Conservation (phyloP, 2,329 filamentous ascomycete species). For the Diaporthe ilicicola region DNA sequence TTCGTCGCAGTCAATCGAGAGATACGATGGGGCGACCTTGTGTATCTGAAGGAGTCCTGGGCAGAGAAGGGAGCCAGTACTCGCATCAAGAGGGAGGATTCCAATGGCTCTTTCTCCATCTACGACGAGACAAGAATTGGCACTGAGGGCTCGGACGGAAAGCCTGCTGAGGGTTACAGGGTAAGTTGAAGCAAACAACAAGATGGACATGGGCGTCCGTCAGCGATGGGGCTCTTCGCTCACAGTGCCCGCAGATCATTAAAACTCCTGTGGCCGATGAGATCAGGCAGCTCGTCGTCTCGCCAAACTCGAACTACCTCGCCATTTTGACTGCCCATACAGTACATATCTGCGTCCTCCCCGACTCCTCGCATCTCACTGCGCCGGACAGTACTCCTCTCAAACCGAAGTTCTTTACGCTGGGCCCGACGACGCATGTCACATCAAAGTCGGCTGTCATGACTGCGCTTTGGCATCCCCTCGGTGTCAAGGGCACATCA, state of each 20-base stretch:
- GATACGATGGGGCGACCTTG: constrained; percentile 89
- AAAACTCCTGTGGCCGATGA: constrained; percentile 81
- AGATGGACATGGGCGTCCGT: background rate
- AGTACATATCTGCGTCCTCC: constrained; percentile 86
- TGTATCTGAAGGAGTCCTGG: constrained; percentile 75
- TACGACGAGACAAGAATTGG: constrained; percentile 39
- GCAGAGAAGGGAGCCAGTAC: constrained; percentile 48
- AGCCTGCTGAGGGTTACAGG: constrained; percentile 53
- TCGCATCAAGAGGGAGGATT: constrained; percentile 59
- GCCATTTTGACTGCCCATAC: constrained; percentile 89
- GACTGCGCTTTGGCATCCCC: constrained; percentile 89
- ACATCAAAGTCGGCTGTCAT: constrained; percentile 83
- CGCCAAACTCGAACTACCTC: constrained; percentile 81
- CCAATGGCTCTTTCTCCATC: constrained; percentile 48
- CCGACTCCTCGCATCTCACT: constrained; percentile 79
- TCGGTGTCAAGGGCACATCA: constrained; percentile 82
- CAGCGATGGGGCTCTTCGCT: constrained; percentile 11
- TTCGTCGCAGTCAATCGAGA: constrained; percentile 91
- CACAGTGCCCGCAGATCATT: constrained; percentile 64
- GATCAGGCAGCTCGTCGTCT: constrained; percentile 86
- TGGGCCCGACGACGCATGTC: constrained; percentile 93
- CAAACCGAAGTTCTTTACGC: constrained; percentile 85
- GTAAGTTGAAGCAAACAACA: constrained; percentile 46
- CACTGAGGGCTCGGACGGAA: constrained; percentile 35
- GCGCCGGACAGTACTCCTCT: constrained; percentile 73